Base-by-base conservation (phyloP, 1,284 basidiomycete genomes). In the Singerocomus rubriflavus region DNA sequence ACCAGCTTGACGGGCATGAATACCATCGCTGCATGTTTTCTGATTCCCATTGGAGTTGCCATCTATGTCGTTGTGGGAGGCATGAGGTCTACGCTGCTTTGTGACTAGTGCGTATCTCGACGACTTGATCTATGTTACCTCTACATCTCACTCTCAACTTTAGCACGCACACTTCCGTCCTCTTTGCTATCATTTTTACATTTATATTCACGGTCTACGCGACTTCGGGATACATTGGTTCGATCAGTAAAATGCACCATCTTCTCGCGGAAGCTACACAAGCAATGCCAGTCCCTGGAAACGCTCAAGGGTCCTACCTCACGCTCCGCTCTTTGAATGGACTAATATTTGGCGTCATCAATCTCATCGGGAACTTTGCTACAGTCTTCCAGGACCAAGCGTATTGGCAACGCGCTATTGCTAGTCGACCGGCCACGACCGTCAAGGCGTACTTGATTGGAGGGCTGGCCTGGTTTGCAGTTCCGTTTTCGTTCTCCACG, bases 391-490 rank as follows among this genome's bases (percentile, higher is more conserved):
- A 82, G 60, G 88, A 90, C 54, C 80, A 84, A 58, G 83, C 82
- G 30, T 88, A 88, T 60, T 88, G 85, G 85, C 92, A 95, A 67
- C 81, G 92, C 31, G 92, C 91, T 3, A 93, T 96, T 60, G 93
- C 93, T 0, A 87, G 84, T 51, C 76, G 85, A 27, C 93, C 92
- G 0, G 82, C 81, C 1, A 86, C 80, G n/a, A 88, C 87, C 26
- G 90, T 93, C 43, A 91, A 90, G 66, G 93, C 91, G 0, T 97
- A 93, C 71, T 72, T 96, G 9, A 76, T 92, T 21, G 93, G 93
- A 43, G 93, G 93, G n/a, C 67, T 94, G 3, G 87, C 90, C 11
- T 93, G 91, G 91, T 89, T 93, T 62, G 84, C 88, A 1, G 90
- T 91, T 51, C 91, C 91, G 0, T 89, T 92, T 66, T 79, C 80